Evolutionary conservation across 2,329 filamentous ascomycete species (phyloP), one percentile per base, ranked within the genome.

Genomic region (Hymenotorrendiella dingleyae): DNA sequence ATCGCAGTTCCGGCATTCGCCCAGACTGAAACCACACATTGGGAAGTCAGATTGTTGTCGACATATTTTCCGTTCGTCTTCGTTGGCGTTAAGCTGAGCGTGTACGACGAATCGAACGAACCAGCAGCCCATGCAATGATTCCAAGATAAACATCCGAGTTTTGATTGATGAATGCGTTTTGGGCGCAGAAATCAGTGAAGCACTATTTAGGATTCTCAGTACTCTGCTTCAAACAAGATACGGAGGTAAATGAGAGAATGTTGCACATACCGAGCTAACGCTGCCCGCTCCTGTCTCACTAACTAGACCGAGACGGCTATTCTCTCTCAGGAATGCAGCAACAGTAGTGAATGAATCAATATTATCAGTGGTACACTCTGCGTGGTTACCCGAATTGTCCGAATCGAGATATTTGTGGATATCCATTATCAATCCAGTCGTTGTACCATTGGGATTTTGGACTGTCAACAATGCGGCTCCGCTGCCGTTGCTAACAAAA

Each of bases 391-490:
- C 77, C 6, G 72, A 74, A 62, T 75, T 73, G 62, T 78, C 71
- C n/a, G 63, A 64, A 55, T 80, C 76, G 4, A 81, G 67, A 56
- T 80, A 80, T 58, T 78, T 73, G 61, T 80, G 77, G 16, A 80
- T 62, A 52, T 80, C 76, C 21, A 80, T 61, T 4, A 78, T 60
- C 23, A 84, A 62, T 35, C 70, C 69, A 42, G 71, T 67, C 1
- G 66, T 76, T 10, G 64, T 64, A 1, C 74, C 74, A 52, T 82
- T 76, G 0, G 72, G 74, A 56, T 84, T 81, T 35, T 64, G 75
- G 29, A 83, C 66, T 2, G 59, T 65, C 19, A 69, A 58, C 19
- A 83, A 62, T 6, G 71, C 70, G 3, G 67, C 70, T 0, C 70
- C 75, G 21, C 71, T 72, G 11, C 72, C 72, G 29, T 61, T 68